These are phyloP conservation scores for Candida ficus DNA, from an alignment of 805 yeast species.

Conservation along the genomic window DNA sequence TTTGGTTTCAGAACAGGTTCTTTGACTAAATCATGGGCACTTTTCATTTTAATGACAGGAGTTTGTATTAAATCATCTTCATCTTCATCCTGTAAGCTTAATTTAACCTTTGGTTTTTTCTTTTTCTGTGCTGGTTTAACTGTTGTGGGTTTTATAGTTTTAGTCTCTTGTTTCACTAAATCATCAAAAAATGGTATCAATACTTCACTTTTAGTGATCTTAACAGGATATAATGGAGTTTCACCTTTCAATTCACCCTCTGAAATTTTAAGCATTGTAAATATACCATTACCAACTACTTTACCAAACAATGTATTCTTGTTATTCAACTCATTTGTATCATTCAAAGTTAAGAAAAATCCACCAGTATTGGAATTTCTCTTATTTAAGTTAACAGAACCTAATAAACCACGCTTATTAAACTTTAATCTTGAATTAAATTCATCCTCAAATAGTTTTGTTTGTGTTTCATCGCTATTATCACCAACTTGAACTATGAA, in stretches of 20 bases:
- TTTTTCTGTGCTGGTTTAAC: conserved; percentile 21
- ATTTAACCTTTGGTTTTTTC: conserved; percentile 29
- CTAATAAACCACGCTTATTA: conserved; percentile 50
- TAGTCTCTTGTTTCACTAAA: conserved; percentile 19
- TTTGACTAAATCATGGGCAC: conserved; percentile 35
- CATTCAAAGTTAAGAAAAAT: conserved; percentile 46
- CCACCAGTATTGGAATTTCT: conserved; percentile 31
- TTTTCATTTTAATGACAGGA: conserved; percentile 31
- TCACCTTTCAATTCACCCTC: conserved; percentile 42
- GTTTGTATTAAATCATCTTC: conserved; percentile 30
- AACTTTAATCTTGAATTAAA: conserved; percentile 46
- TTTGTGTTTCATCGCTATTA: neutral
- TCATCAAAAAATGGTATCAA: conserved; percentile 46
- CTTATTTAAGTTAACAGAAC: conserved; percentile 36
- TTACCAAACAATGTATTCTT: conserved; percentile 51
- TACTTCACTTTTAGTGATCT: conserved; percentile 36
- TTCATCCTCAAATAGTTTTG: conserved; percentile 35
- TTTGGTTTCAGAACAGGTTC: conserved; percentile 11
- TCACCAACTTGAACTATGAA: conserved; percentile 36
- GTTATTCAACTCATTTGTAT: conserved; percentile 39
- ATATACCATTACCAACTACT: conserved; percentile 51
- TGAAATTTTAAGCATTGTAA: conserved; percentile 43
- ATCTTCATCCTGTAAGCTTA: conserved; percentile 26
- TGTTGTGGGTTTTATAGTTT: conserved; percentile 3
- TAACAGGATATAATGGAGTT: conserved; percentile 48